Evolutionary conservation across 257 asterid species (phyloP).

Genomic region (Jasminum sambac): DNA sequence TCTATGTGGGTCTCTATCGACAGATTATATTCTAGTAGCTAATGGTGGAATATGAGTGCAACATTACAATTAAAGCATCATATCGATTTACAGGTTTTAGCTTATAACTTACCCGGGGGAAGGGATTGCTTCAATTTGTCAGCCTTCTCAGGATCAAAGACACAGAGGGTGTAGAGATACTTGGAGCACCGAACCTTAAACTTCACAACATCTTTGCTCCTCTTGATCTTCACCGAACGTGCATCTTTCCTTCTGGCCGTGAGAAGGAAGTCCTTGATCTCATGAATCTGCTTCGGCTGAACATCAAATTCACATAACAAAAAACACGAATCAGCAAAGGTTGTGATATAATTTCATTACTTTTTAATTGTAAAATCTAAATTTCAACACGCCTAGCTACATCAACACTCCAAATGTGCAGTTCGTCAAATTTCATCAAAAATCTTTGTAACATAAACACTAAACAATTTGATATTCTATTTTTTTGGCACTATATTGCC

Average conservation of each 20-base stretch:
- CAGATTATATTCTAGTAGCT: background rate
- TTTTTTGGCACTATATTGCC: background rate
- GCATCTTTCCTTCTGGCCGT: conserved; percentile 54
- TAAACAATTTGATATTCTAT: too few relatives aligned
- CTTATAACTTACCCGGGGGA: conserved; percentile 38
- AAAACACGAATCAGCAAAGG: background rate
- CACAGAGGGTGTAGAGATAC: conserved; percentile 47
- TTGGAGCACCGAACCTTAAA: conserved; percentile 51
- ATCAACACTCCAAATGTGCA: too few relatives aligned
- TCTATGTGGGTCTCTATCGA: too few relatives aligned
- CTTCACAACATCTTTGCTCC: conserved; percentile 45
- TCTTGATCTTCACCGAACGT: conserved; percentile 47
- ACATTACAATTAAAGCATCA: background rate
- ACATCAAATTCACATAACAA: background rate
- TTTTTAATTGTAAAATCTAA: too few relatives aligned
- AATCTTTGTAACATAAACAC: too few relatives aligned
- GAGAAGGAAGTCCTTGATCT: conserved; percentile 48
- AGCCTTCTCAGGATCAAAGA: conserved; percentile 46
- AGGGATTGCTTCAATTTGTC: conserved; percentile 53
- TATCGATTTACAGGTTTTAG: background rate
- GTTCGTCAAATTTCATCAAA: too few relatives aligned
- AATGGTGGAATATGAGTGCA: background rate
- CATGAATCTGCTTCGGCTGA: conserved; percentile 52
- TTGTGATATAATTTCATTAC: too few relatives aligned
- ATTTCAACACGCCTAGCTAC: too few relatives aligned